Conservation (phyloP, 768 basidiomycete species). For the Pholiota molesta region DNA sequence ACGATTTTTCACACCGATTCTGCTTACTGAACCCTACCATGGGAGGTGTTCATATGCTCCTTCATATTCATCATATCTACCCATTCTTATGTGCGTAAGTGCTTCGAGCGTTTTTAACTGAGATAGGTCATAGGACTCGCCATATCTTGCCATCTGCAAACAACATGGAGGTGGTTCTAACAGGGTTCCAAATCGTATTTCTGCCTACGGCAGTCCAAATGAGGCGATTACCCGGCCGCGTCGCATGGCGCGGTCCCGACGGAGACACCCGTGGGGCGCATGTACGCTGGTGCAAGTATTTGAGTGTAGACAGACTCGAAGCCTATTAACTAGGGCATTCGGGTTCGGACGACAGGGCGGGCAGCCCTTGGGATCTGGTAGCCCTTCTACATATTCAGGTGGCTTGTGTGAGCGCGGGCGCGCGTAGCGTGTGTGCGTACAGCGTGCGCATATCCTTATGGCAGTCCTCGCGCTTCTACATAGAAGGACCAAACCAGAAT, state of each 20-base stretch:
- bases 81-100: neutral
- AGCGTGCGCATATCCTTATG: slow-evolving; percentile 3
- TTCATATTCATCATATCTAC: neutral
- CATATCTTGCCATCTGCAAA: neutral
- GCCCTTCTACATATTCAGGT: no score
- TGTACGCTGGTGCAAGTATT: neutral
- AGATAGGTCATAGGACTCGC: neutral
- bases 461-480: slow-evolving; percentile 4
- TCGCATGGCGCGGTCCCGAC: slow-evolving; percentile 12
- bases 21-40: neutral
- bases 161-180: neutral
- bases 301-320: slow-evolving; percentile 3
- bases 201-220: neutral
- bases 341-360: neutral
- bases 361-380: neutral
- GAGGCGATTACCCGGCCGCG: neutral
- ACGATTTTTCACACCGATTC: neutral
- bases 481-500: neutral
- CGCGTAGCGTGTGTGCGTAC: neutral
- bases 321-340: neutral
- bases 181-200: neutral
- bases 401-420: neutral
- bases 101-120: neutral
- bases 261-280: neutral
- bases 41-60: slow-evolving; percentile 7